A percentile compares a stretch with the other conserved stretches of the same genome.
Conservation (phyloP, 345 rosid genomes). For the Linum lewisii region DNA sequence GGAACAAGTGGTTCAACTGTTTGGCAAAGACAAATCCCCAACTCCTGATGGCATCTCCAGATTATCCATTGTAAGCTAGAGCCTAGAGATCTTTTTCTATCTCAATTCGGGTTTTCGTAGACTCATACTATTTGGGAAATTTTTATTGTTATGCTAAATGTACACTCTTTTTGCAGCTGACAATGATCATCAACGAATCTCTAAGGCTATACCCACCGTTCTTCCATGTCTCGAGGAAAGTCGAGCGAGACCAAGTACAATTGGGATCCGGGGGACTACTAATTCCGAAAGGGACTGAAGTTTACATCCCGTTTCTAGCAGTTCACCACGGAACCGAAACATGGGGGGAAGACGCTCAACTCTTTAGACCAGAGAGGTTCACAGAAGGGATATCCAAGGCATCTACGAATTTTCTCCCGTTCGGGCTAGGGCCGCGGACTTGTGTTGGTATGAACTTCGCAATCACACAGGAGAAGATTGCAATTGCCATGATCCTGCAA, state of each 20-base stretch:
- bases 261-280: background rate
- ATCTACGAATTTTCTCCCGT: background rate
- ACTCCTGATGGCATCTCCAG: background rate
- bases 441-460: constrained; percentile 1
- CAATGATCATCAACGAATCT: background rate
- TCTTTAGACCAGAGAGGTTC: background rate
- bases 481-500: constrained; percentile 2
- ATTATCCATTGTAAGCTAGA: background rate
- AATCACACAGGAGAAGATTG: background rate
- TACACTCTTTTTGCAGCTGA: background rate
- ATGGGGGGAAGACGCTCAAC: constrained; percentile 1
- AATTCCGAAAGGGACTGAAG: background rate
- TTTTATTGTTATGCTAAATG: background rate
- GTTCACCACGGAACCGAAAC: background rate
- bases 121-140: too few relatives aligned
- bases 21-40: background rate
- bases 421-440: background rate
- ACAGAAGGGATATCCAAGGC: background rate
- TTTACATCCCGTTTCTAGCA: background rate
- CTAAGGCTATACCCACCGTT: constrained; percentile 1
- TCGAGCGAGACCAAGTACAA: background rate
- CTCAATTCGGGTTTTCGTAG: background rate
- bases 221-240: background rate
- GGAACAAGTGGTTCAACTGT: background rate
- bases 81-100: background rate